These are phyloP conservation scores for Mycocentrospora acerina DNA, from an alignment of 2,329 filamentous ascomycete genomes.

Conservation along the genomic window DNA sequence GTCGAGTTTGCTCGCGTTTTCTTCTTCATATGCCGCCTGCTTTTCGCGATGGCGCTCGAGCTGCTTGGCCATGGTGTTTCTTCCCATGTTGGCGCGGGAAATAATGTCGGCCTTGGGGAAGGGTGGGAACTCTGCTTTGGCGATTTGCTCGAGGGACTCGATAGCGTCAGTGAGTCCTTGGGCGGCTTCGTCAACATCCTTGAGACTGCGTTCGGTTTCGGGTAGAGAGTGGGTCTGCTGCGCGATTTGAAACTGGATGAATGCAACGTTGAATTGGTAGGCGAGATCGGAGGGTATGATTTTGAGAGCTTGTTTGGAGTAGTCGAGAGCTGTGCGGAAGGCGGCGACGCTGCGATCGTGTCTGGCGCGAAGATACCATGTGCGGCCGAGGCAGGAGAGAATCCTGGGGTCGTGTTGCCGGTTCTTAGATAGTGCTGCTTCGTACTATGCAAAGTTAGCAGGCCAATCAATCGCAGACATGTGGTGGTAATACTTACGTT, in stretches of 20 bases:
- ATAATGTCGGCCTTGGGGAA: conserved; percentile 91
- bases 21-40: conserved; percentile 89
- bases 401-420: conserved; percentile 77
- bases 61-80: conserved; percentile 91
- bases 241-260: conserved; percentile 93
- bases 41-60: conserved; percentile 80
- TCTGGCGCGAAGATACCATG: conserved; percentile 80
- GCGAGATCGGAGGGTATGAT: conserved; percentile 82
- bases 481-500: conserved; percentile 51
- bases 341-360: conserved; percentile 63
- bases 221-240: conserved; percentile 73
- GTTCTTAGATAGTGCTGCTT: conserved; percentile 77
- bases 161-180: conserved; percentile 85
- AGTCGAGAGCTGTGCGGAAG: conserved; percentile 65
- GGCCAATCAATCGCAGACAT: not conserved
- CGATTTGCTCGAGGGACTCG: conserved; percentile 62
- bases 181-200: conserved; percentile 78
- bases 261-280: conserved; percentile 96
- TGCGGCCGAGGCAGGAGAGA: conserved; percentile 81
- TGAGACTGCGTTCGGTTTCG: conserved; percentile 74
- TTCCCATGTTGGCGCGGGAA: conserved; percentile 94
- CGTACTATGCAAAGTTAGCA: conserved; percentile 61
- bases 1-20: conserved; percentile 84
- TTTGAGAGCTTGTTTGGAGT: conserved; percentile 69
- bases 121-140: conserved; percentile 67